phyloP scores from a whole-genome alignment of 768 basidiomycete genomes.

The Phylloporus arenicola region DNA sequence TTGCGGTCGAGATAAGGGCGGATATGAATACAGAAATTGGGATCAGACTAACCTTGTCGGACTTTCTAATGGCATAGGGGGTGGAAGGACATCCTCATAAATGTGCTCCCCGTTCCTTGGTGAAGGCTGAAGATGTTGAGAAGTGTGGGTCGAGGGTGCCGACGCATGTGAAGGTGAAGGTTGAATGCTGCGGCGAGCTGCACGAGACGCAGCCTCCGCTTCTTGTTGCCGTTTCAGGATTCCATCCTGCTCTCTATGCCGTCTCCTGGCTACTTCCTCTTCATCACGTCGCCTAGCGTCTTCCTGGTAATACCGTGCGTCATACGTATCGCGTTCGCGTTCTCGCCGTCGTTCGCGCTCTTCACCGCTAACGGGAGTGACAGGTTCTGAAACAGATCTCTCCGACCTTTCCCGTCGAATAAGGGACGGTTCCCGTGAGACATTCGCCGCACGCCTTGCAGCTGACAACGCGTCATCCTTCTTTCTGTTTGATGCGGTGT shows the following conservation, averaged over 20 bases:
- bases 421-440: conserved; percentile 23
- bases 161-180: conserved; percentile 25
- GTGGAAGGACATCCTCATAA: conserved; percentile 31
- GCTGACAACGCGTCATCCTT: conserved; percentile 27
- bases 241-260: conserved; percentile 50
- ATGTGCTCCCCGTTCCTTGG: conserved; percentile 28
- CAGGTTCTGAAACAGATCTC: conserved; percentile 20
- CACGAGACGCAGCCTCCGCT: conserved; percentile 46
- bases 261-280: conserved; percentile 40
- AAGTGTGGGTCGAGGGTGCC: conserved; percentile 23
- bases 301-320: conserved; percentile 37
- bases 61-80: conserved; percentile 59
- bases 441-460: conserved; percentile 22
- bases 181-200: conserved; percentile 34
- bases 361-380: conserved; percentile 25
- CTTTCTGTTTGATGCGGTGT: conserved; percentile 25
- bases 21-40: conserved; percentile 32
- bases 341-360: conserved; percentile 24
- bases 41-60: conserved; percentile 51
- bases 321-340: conserved; percentile 20
- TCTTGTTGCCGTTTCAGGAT: conserved; percentile 57
- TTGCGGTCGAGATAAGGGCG: conserved; percentile 25
- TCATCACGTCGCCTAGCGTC: conserved; percentile 43
- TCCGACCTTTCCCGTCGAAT: conserved; percentile 21
- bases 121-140: conserved; percentile 30